A percentile compares a stretch with the other conserved stretches of the same genome.
phyloP scores from a whole-genome alignment of 2,329 filamentous ascomycete genomes.

The Thielaviopsis ethacetica region DNA sequence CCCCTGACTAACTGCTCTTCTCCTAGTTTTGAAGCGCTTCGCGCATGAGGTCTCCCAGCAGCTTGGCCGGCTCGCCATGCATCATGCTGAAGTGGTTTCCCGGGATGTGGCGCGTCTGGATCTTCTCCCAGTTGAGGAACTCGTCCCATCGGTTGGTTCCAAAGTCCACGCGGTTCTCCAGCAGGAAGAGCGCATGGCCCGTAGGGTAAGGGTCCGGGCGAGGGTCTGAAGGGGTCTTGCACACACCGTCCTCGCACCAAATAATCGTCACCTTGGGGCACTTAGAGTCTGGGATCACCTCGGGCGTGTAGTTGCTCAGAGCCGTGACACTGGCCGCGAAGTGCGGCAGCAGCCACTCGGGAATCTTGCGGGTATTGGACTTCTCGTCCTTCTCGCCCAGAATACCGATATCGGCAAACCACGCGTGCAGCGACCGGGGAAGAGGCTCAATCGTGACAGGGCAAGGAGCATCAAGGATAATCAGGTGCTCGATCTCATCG shows the following conservation, averaged over 20 bases:
- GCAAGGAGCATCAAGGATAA: slow-evolving; percentile 51
- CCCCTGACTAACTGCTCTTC: not conserved
- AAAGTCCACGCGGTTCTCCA: slow-evolving; percentile 60
- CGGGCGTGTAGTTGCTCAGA: slow-evolving; percentile 51
- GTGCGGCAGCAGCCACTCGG: slow-evolving; percentile 58
- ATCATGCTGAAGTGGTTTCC: slow-evolving; percentile 68
- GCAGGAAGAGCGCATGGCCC: slow-evolving; percentile 49
- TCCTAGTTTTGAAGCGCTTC: slow-evolving; percentile 17
- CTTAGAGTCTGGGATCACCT: slow-evolving; percentile 40
- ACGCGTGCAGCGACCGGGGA: slow-evolving; percentile 45
- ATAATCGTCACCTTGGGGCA: slow-evolving; percentile 48
- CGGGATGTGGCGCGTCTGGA: slow-evolving; percentile 49
- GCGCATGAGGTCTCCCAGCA: slow-evolving; percentile 20
- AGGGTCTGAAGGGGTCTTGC: slow-evolving; percentile 47
- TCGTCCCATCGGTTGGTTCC: slow-evolving; percentile 53
- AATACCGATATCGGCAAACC: slow-evolving; percentile 56
- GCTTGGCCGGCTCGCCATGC: slow-evolving; percentile 35
- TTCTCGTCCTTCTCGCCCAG: slow-evolving; percentile 43
- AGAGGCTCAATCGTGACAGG: slow-evolving; percentile 53
- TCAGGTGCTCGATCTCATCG: slow-evolving; percentile 40
- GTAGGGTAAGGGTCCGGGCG: slow-evolving; percentile 43
- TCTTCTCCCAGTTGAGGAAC: slow-evolving; percentile 43
- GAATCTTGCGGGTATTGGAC: slow-evolving; percentile 29
- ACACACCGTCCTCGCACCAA: slow-evolving; percentile 61
- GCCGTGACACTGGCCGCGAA: slow-evolving; percentile 53